phyloP scores from a whole-genome alignment of 2,329 filamentous ascomycete genomes.

The Penicillium italicum region DNA sequence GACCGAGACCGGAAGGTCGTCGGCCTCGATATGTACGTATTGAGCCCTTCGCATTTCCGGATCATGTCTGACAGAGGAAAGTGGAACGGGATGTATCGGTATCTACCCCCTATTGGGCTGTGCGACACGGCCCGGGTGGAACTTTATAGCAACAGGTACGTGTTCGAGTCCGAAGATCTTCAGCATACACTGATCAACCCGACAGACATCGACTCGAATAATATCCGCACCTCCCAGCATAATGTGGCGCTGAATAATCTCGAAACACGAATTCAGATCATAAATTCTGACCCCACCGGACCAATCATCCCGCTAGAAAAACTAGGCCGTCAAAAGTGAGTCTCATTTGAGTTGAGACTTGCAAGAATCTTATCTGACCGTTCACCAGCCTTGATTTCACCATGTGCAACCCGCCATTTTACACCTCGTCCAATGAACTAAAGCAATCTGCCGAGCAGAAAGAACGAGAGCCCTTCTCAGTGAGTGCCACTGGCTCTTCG shows the following conservation, averaged over 20 bases:
- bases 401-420: constrained; percentile 96
- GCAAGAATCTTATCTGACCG: not conserved
- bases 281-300: constrained; percentile 52
- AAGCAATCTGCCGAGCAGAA: constrained; percentile 63
- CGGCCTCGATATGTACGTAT: constrained; percentile 68
- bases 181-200: not conserved
- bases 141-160: constrained; percentile 63
- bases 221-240: constrained; percentile 59
- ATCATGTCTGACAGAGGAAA: constrained; percentile 29
- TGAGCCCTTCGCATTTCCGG: not conserved
- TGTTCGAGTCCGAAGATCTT: not conserved
- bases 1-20: constrained; percentile 54
- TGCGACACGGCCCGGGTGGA: constrained; percentile 64
- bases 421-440: constrained; percentile 69
- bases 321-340: constrained; percentile 26
- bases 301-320: constrained; percentile 61
- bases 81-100: constrained; percentile 81
- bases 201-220: constrained; percentile 71
- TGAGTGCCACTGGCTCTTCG: constrained; percentile 41
- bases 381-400: constrained; percentile 65
- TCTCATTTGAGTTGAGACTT: not conserved
- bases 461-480: constrained; percentile 63
- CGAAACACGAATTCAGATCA: constrained; percentile 59
- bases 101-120: constrained; percentile 87
- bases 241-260: constrained; percentile 69